Percentiles rank a stretch among this genome's conserved stretches.
These are phyloP conservation scores for Gigaspora rosea DNA, from an alignment of 192 early-diverging fungal species.

Conservation along the genomic window DNA sequence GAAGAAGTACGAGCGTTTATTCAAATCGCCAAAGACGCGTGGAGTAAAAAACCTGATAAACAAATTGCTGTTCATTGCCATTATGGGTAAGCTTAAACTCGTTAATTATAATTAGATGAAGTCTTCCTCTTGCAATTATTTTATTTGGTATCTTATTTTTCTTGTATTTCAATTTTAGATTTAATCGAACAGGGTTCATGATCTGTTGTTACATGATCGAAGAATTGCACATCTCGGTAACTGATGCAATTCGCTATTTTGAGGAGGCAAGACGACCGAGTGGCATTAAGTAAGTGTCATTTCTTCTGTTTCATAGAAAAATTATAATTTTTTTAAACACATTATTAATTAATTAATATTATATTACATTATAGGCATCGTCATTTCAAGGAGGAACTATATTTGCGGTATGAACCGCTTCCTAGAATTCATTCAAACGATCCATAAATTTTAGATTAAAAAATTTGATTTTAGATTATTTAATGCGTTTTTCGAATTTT, in stretches of 20 bases:
- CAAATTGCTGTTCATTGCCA: constrained; percentile 64
- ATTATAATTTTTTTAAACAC: neutral
- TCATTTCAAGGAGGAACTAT: constrained; percentile 60
- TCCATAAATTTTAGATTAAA: too few species aligned
- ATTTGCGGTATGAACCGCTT: constrained; percentile 51
- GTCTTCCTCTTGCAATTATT: too few species aligned
- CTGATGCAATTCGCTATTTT: constrained; percentile 52
- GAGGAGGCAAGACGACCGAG: constrained; percentile 46
- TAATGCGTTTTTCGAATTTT: too few species aligned
- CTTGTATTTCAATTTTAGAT: constrained; percentile 31
- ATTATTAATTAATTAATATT: neutral
- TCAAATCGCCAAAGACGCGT: constrained; percentile 40
- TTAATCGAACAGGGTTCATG: constrained; percentile 59
- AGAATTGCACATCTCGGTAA: constrained; percentile 46
- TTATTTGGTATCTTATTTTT: too few species aligned
- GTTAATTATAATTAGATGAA: neutral
- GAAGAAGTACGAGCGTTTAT: constrained; percentile 51
- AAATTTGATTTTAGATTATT: too few species aligned
- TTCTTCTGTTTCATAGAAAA: neutral
- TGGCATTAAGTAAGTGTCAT: constrained; percentile 47
- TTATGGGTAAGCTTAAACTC: constrained; percentile 47
- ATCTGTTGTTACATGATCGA: constrained; percentile 60
- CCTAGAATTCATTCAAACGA: too few species aligned
- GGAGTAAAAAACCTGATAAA: constrained; percentile 48
- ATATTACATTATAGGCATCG: constrained; percentile 43